These are phyloP conservation scores for Gracilaria domingensis DNA, from an alignment of 23 red algal species.

Conservation along the genomic window DNA sequence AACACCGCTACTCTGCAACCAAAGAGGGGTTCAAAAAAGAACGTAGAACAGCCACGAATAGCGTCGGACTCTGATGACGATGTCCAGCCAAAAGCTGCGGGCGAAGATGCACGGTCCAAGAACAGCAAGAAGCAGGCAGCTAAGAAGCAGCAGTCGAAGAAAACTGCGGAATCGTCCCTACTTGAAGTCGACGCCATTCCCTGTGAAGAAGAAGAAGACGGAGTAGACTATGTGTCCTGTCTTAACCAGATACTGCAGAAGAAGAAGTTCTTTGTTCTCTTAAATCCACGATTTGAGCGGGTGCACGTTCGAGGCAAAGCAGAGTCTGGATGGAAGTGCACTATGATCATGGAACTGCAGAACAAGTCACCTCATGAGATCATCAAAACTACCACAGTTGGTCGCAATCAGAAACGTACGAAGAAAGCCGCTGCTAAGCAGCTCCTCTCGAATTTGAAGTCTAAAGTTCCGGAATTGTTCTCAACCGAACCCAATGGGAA, in stretches of 20 bases:
- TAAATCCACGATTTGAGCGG: not conserved
- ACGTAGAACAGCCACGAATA: not conserved
- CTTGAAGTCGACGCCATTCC: constrained; percentile 22
- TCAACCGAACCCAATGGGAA: not conserved
- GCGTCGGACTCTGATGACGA: not conserved
- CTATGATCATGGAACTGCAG: not conserved
- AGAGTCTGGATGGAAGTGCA: constrained; percentile 12
- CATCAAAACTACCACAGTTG: not conserved
- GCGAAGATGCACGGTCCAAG: not conserved
- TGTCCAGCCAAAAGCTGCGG: not conserved
- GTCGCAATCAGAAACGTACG: not conserved
- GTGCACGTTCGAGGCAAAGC: not conserved
- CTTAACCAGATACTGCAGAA: constrained; percentile 7
- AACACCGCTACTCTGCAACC: not conserved
- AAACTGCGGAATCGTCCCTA: not conserved
- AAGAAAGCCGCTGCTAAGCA: constrained; percentile 22
- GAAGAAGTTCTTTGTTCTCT: constrained; percentile 6
- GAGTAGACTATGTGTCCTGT: constrained; percentile 14
- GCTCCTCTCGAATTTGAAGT: constrained; percentile 11
- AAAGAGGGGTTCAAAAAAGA: not conserved
- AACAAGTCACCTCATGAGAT: constrained; percentile 9
- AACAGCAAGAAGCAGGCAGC: not conserved
- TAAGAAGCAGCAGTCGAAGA: constrained; percentile 12
- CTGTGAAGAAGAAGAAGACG: constrained; percentile 25
- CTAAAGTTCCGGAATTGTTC: constrained; percentile 3